A percentile compares a stretch with the other conserved stretches of the same genome.
phyloP scores from a whole-genome alignment of 1,139 yeast species.

The Debaryomyces sp. region DNA sequence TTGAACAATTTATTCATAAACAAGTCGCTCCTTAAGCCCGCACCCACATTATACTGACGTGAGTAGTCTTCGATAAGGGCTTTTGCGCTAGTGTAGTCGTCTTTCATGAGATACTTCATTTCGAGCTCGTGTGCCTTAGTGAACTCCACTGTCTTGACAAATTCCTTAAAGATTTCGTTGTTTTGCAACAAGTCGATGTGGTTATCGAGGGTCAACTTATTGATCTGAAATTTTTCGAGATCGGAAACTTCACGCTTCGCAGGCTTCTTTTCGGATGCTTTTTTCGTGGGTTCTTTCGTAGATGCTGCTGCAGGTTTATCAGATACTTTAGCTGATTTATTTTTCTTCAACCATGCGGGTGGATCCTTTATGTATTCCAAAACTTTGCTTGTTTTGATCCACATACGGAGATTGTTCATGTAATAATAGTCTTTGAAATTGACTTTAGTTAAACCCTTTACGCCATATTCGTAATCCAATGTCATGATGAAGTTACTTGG shows the following conservation, averaged over 20 bases:
- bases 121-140: conserved; percentile 34
- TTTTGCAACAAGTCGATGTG: conserved; percentile 31
- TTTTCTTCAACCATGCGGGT: conserved; percentile 21
- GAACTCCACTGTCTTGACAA: conserved; percentile 23
- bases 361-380: conserved; percentile 31
- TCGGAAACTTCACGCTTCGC: conserved; percentile 21
- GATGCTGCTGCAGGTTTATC: conserved; percentile 1
- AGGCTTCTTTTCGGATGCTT: background rate
- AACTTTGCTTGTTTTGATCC: conserved; percentile 31
- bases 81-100: conserved; percentile 10
- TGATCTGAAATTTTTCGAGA: conserved; percentile 25
- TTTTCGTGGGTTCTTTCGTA: background rate
- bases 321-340: conserved; percentile 10
- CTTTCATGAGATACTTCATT: conserved; percentile 18
- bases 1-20: conserved; percentile 26
- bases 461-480: conserved; percentile 34
- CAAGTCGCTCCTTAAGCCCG: conserved; percentile 26
- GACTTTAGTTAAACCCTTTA: conserved; percentile 25
- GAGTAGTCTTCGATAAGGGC: conserved; percentile 11
- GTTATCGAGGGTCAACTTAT: conserved; percentile 26
- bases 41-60: conserved; percentile 14
- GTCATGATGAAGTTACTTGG: conserved; percentile 32
- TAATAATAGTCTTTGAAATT: conserved; percentile 30
- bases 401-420: conserved; percentile 35
- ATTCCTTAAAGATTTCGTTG: conserved; percentile 28